These are phyloP conservation scores for Xylariaceae sp. DNA, from an alignment of 2,329 filamentous ascomycete species.

Conservation along the genomic window DNA sequence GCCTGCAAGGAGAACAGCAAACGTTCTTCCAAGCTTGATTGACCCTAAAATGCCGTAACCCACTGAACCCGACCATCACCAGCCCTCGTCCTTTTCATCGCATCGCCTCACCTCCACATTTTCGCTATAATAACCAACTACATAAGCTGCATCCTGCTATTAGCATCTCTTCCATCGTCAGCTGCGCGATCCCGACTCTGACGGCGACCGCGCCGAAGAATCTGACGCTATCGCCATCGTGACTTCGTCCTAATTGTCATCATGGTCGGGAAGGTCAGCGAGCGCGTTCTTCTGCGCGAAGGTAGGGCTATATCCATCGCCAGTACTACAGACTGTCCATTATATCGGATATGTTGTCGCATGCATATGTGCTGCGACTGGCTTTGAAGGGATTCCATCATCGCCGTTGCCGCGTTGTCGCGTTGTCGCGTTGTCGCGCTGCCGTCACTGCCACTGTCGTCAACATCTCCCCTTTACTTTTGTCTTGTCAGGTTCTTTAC, in stretches of 20 bases:
- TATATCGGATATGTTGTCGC: background rate
- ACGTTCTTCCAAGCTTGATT: background rate
- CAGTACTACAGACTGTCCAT: too few species aligned
- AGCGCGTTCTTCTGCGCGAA: conserved; percentile 60
- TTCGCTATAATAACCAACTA: background rate
- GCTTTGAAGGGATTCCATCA: background rate
- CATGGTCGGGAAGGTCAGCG: conserved; percentile 63
- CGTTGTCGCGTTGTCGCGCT: background rate
- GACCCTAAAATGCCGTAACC: conserved; percentile 5
- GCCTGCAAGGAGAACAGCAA: conserved; percentile 1
- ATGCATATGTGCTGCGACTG: background rate
- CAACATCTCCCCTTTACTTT: background rate
- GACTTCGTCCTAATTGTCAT: conserved; percentile 6
- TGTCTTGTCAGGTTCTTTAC: background rate
- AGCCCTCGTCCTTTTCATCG: background rate
- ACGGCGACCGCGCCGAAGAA: background rate
- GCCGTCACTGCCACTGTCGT: background rate
- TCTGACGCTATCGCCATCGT: conserved; percentile 7
- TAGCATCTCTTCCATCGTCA: background rate
- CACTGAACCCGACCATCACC: background rate
- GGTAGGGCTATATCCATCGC: conserved; percentile 36
- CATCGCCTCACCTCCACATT: background rate
- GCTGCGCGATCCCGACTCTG: background rate
- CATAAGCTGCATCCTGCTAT: background rate
- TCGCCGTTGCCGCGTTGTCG: background rate